Evolutionary conservation across 768 basidiomycete species (phyloP).

Genomic region (Vishniacozyma victoriae): DNA sequence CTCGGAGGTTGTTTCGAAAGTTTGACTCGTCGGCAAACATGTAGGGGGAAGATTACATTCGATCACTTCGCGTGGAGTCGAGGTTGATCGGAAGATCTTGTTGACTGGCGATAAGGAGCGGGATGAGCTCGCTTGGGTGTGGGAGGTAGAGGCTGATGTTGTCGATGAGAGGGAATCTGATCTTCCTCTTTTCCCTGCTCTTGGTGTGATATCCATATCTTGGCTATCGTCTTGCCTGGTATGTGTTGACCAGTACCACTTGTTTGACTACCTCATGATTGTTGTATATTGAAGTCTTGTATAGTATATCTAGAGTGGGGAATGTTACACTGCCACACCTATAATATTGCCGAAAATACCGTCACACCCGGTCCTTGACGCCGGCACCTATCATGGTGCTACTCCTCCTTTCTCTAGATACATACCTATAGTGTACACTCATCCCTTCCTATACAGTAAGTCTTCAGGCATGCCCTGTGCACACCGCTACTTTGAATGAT

Average conservation of each 20-base stretch:
- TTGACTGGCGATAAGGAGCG: background rate
- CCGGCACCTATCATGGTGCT: background rate
- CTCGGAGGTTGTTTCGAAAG: conserved; percentile 62
- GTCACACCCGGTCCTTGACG: background rate
- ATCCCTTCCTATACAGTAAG: background rate
- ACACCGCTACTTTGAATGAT: background rate
- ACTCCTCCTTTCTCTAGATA: background rate
- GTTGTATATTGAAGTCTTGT: no score
- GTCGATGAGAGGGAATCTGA: conserved; percentile 9
- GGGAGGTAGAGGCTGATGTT: conserved; percentile 1
- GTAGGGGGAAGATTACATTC: conserved; percentile 77
- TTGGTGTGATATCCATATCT: conserved; percentile 1
- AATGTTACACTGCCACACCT: background rate
- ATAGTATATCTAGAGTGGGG: background rate
- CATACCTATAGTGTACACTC: background rate
- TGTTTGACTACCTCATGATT: no score
- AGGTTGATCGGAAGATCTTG: background rate
- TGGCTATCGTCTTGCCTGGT: background rate
- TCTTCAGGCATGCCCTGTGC: background rate
- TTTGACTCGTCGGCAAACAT: conserved; percentile 54
- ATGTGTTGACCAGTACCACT: no score
- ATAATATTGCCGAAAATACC: background rate
- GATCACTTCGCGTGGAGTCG: conserved; percentile 1
- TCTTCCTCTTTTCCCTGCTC: conserved; percentile 4
- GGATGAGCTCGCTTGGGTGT: conserved; percentile 2